These are phyloP conservation scores for Capronia americana DNA, from an alignment of 2,329 filamentous ascomycete species.

Conservation along the genomic window DNA sequence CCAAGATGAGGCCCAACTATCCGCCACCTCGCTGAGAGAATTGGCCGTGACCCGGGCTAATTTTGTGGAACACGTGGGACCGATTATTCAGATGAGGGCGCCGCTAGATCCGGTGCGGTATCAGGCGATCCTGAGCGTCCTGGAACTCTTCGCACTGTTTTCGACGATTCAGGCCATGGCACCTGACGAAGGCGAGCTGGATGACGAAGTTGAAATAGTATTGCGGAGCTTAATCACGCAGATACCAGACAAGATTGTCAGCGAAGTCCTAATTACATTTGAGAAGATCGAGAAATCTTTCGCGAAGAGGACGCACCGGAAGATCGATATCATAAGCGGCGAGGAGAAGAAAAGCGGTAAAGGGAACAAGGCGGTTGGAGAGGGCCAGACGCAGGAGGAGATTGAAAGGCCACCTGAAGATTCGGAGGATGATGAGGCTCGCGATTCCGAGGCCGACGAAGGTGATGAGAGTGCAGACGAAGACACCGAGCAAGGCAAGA, in stretches of 20 bases:
- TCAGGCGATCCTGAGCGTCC: constrained; percentile 74
- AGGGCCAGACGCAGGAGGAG: constrained; percentile 34
- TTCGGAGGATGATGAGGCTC: constrained; percentile 63
- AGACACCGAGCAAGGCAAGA: constrained; percentile 33
- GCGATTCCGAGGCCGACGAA: constrained; percentile 71
- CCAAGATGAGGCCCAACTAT: constrained; percentile 63
- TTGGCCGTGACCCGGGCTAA: constrained; percentile 67
- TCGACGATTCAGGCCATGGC: constrained; percentile 68
- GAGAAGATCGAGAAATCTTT: constrained; percentile 76
- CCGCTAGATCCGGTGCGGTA: constrained; percentile 80
- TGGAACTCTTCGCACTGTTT: constrained; percentile 84
- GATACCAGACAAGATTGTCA: constrained; percentile 67
- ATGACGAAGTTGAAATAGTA: constrained; percentile 59
- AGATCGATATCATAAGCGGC: constrained; percentile 39
- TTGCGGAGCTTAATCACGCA: constrained; percentile 71
- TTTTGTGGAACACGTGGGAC: constrained; percentile 57
- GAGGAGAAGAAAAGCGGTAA: constrained; percentile 20
- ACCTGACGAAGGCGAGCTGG: constrained; percentile 38
- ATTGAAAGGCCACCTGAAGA: constrained; percentile 45
- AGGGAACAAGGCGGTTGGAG: constrained; percentile 8
- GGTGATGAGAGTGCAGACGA: constrained; percentile 71
- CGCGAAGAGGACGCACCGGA: constrained; percentile 67
- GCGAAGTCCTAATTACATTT: constrained; percentile 77
- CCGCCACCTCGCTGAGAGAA: constrained; percentile 69
- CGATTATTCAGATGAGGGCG: constrained; percentile 57